Conservation (phyloP, 768 basidiomycete species). For the Cystobasidium tubakii region DNA sequence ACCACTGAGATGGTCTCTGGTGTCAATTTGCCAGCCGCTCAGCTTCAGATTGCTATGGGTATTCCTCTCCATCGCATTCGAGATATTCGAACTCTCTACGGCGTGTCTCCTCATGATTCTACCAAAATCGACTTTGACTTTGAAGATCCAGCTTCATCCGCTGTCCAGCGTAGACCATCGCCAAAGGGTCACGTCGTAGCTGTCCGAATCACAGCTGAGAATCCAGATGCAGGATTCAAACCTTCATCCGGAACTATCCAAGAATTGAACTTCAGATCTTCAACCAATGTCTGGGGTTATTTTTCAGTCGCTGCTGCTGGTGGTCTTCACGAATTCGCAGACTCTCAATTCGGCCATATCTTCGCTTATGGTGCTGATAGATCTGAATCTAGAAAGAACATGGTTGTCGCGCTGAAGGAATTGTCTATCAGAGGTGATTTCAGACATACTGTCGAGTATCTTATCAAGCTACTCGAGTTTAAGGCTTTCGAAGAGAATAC, state of each 20-base stretch:
- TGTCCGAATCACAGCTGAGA: conserved; percentile 98
- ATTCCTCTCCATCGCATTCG: conserved; percentile 89
- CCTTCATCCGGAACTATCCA: conserved; percentile 86
- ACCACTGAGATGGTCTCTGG: conserved; percentile 99
- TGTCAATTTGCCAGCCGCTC: conserved; percentile 93
- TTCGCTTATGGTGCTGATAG: conserved; percentile 91
- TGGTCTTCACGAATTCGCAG: conserved; percentile 96
- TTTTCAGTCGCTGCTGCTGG: conserved; percentile 94
- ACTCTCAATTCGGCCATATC: conserved; percentile 98
- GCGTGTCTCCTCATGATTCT: conserved; percentile 77
- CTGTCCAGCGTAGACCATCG: conserved; percentile 84
- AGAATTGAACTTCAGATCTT: conserved; percentile 98
- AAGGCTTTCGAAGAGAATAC: conserved; percentile 95
- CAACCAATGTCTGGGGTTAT: conserved; percentile 99
- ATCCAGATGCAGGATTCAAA: conserved; percentile 99
- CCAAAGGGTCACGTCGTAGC: conserved; percentile 99
- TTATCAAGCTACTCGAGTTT: conserved; percentile 93
- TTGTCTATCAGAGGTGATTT: conserved; percentile 98
- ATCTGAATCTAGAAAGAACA: conserved; percentile 90
- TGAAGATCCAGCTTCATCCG: conserved; percentile 74
- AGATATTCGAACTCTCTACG: conserved; percentile 91
- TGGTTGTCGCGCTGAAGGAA: conserved; percentile 98
- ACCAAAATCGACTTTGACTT: conserved; percentile 98
- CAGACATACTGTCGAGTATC: conserved; percentile 95
- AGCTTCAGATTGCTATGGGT: conserved; percentile 97